Base-by-base conservation (phyloP, 2,329 filamentous ascomycete species). In the Sporothrix curviconia region DNA sequence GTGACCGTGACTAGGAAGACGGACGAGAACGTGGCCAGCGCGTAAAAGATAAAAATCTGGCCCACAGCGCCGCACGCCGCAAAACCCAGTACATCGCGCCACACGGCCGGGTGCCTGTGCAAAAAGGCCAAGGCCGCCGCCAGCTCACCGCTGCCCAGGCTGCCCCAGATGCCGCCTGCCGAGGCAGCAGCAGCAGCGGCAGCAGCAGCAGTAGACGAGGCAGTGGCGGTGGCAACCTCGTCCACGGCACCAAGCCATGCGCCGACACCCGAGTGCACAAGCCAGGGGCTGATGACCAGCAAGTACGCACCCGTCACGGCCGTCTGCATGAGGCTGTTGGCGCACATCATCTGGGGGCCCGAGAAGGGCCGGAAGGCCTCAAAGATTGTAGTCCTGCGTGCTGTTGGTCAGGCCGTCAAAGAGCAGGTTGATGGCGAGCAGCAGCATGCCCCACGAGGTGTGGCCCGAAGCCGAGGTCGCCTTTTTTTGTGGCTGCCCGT, bases 331-430 rank as follows among this genome's bases (percentile, higher is more conserved):
- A 96, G 76, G 70, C 97, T 99, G 73, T 96, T 90, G 39, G 92
- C 92, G 70, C 92, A 95, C 94, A 99, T 99, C 94, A 99, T 99
- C 80, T 99, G 94, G 59, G 92, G 91, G 9, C 94, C 94, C 3
- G 84, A 83, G 70, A 94, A 96, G 14, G 86, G 85, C 63, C 83
- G 84, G 73, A 91, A 95, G 7, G 83, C 79, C 62, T 75, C 73
- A 71, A 97, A 96, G 71, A 99, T 90, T n/a, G 72, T 96, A 86
- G 72, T 99, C 94, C 77, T 99, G 94, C 2, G 92, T 96, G 55
- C 87, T 91, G 73, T 99, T 99, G 59, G 92, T 97, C 55, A 99
- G 79, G 63, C 94, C 94, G 71, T 99, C 94, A 66, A 99, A 94
- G 19, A 99, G 81, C 53, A 99, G 78, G 71, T 99, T 99, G 68